These are phyloP conservation scores for Purshia tridentata DNA, from an alignment of 306 rosid genomes.

Conservation along the genomic window DNA sequence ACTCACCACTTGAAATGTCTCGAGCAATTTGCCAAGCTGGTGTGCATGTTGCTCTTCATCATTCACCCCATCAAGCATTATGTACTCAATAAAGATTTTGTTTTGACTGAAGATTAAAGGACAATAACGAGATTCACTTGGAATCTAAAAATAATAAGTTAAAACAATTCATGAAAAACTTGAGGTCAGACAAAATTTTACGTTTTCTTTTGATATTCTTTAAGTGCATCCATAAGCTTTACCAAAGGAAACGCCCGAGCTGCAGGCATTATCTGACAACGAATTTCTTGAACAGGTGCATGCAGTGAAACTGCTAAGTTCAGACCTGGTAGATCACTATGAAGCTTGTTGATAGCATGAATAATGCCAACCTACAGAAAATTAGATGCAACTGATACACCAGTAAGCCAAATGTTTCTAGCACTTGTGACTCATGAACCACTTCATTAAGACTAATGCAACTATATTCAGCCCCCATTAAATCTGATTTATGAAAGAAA, in stretches of 20 bases:
- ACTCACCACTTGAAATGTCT: constrained; percentile 84
- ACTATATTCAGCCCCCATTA: neutral
- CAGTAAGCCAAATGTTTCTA: constrained; percentile 21
- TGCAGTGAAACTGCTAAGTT: constrained; percentile 96
- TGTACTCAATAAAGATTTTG: constrained; percentile 92
- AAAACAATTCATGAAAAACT: constrained; percentile 4
- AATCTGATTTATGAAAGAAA: neutral
- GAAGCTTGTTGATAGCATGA: constrained; percentile 89
- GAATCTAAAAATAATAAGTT: neutral
- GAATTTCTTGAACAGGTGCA: constrained; percentile 89
- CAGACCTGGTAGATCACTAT: constrained; percentile 84
- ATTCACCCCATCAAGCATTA: constrained; percentile 94
- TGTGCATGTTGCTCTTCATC: constrained; percentile 92
- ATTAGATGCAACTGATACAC: constrained; percentile 21
- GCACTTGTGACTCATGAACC: constrained; percentile 13
- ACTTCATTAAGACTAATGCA: constrained; percentile 6
- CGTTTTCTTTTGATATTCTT: constrained; percentile 80
- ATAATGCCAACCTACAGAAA: constrained; percentile 75
- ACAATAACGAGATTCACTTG: constrained; percentile 13
- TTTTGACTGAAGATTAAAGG: constrained; percentile 55
- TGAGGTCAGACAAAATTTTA: constrained; percentile 11
- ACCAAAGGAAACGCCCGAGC: constrained; percentile 93
- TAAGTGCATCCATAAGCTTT: constrained; percentile 82
- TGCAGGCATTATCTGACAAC: constrained; percentile 99
- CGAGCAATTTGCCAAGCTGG: constrained; percentile 77